A percentile compares a stretch with the other conserved stretches of the same genome.
Evolutionary conservation across 192 early-diverging fungal genomes (phyloP).

Genomic region (Entophlyctis luteolus): DNA sequence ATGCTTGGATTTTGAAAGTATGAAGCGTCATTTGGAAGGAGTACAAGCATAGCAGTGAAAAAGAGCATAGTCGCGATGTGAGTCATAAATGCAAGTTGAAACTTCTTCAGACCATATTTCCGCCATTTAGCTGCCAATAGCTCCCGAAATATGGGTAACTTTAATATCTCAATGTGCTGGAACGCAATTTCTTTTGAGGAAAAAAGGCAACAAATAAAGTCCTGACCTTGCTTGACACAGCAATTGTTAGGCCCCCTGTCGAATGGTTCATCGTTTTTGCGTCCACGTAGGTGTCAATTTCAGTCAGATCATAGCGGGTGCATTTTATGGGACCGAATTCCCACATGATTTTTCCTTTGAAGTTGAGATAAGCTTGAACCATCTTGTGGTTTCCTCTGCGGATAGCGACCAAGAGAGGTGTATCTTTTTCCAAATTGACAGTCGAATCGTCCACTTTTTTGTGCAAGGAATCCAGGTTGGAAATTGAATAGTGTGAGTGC

Average conservation of each 20-base stretch:
- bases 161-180: constrained; percentile 19
- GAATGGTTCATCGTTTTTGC: constrained; percentile 3
- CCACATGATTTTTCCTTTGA: constrained; percentile 1
- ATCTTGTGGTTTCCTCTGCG: background rate
- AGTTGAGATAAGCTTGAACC: constrained; percentile 3
- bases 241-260: constrained; percentile 8
- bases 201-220: too few relatives aligned
- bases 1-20: background rate
- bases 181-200: too few relatives aligned
- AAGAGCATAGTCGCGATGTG: constrained; percentile 6
- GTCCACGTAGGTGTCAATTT: constrained; percentile 15
- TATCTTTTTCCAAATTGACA: background rate
- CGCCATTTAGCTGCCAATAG: constrained; percentile 16
- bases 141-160: constrained; percentile 8
- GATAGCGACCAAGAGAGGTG: constrained; percentile 12
- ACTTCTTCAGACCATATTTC: background rate
- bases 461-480: background rate
- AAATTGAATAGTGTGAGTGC: background rate
- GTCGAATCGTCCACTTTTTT: background rate
- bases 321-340: constrained; percentile 14
- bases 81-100: background rate
- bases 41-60: background rate
- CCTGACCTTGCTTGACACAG: constrained; percentile 7
- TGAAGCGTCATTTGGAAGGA: background rate
- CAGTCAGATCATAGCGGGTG: background rate